Evolutionary conservation across 345 rosid species (phyloP).

Genomic region (Camelina laxa): DNA sequence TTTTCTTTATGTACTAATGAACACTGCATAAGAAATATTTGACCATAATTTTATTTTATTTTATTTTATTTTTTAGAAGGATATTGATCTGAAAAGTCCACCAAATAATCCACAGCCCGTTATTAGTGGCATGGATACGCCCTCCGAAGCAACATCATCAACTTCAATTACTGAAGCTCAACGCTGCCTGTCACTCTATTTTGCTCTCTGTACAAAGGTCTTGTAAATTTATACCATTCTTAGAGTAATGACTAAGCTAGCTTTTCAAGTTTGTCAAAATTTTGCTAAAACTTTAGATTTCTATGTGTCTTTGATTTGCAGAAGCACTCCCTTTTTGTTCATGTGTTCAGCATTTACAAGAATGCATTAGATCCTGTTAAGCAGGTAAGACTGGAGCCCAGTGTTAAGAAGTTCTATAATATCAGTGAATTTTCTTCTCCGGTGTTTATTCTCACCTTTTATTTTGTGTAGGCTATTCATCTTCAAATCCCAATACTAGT

Average conservation of each 20-base stretch:
- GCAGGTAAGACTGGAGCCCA: conserved; percentile 60
- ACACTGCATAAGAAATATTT: conserved; percentile 18
- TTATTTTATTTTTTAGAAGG: conserved; percentile 51
- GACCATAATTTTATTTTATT: conserved; percentile 12
- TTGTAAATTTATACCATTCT: conserved; percentile 22
- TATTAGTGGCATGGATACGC: conserved; percentile 52
- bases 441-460: conserved; percentile 33
- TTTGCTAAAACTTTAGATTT: conserved; percentile 17
- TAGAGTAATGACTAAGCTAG: conserved; percentile 19
- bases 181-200: conserved; percentile 87
- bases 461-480: conserved; percentile 76
- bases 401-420: conserved; percentile 9
- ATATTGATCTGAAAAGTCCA: conserved; percentile 52
- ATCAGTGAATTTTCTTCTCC: conserved; percentile 11
- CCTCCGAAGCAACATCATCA: conserved; percentile 55
- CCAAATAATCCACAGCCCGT: conserved; percentile 52
- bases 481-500: conserved; percentile 90
- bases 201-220: conserved; percentile 99
- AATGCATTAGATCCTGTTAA: conserved; percentile 70
- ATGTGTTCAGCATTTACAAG: conserved; percentile 72
- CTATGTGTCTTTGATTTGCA: conserved; percentile 53
- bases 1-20: conserved; percentile 9
- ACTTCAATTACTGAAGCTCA: conserved; percentile 71
- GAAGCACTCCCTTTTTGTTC: conserved; percentile 89
- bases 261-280: conserved; percentile 14